Conservation (phyloP, 176 grass and related monocot genomes). For the Panicum miliaceum region DNA sequence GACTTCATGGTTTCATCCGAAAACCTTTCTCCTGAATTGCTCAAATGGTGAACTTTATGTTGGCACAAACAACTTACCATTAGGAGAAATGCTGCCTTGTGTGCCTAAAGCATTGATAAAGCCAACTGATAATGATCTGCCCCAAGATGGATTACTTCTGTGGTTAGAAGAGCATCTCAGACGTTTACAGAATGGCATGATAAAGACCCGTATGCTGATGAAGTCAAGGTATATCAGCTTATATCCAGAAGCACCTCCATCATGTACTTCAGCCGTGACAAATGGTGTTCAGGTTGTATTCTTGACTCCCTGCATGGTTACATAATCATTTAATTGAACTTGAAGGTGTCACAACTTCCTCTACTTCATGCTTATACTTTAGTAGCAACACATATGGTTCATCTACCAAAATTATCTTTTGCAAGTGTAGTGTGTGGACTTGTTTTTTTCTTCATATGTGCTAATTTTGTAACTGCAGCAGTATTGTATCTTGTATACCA, state of each 20-base stretch:
- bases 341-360: slow-evolving; percentile 7
- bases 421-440: background rate
- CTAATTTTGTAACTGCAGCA: background rate
- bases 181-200: slow-evolving; percentile 76
- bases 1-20: slow-evolving; percentile 60
- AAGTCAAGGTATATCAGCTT: slow-evolving; percentile 67
- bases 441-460: background rate
- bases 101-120: slow-evolving; percentile 72
- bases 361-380: background rate
- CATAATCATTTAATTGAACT: slow-evolving; percentile 29
- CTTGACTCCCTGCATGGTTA: slow-evolving; percentile 16
- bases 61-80: slow-evolving; percentile 57
- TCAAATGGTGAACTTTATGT: slow-evolving; percentile 78
- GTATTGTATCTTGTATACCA: background rate
- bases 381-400: background rate
- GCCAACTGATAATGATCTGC: slow-evolving; percentile 46
- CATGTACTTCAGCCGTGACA: slow-evolving; percentile 68
- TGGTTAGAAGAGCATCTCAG: slow-evolving; percentile 96
- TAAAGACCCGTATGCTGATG: background rate
- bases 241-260: slow-evolving; percentile 74
- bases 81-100: slow-evolving; percentile 78
- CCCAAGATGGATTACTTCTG: slow-evolving; percentile 85
- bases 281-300: slow-evolving; percentile 85
- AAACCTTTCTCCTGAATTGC: slow-evolving; percentile 80
- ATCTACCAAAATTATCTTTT: background rate